Percentiles rank a stretch among this genome's conserved stretches.
These are phyloP conservation scores for Botrytis sinoallii DNA, from an alignment of 2,329 filamentous ascomycete genomes.

Conservation along the genomic window DNA sequence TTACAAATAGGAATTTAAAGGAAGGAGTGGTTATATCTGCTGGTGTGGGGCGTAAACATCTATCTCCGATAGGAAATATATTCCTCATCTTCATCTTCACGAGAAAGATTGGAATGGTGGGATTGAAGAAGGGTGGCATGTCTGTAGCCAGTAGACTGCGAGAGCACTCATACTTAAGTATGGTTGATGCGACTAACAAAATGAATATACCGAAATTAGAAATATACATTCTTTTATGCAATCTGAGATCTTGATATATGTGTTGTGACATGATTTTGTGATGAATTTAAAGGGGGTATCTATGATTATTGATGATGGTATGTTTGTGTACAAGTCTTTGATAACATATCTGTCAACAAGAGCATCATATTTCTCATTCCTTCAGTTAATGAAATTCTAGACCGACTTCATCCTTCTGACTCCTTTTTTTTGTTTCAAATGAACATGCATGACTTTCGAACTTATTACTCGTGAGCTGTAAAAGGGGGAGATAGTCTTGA, in stretches of 20 bases:
- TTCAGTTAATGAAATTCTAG: background rate
- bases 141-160: conserved; percentile 18
- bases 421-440: background rate
- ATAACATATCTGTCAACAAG: background rate
- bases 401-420: background rate
- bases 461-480: background rate
- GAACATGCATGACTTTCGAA: background rate
- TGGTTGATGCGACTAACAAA: conserved; percentile 21
- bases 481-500: background rate
- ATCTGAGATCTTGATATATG: background rate
- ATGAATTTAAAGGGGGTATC: background rate
- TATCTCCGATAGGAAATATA: conserved; percentile 6
- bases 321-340: background rate
- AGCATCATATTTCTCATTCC: too few relatives aligned
- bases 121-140: conserved; percentile 12
- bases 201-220: conserved; percentile 23
- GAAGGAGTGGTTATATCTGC: conserved; percentile 17
- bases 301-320: background rate
- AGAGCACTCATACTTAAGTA: conserved; percentile 20
- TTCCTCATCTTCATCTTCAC: conserved; percentile 12
- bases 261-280: background rate
- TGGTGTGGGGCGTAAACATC: conserved; percentile 16
- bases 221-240: conserved; percentile 18
- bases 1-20: conserved; percentile 13
- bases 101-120: background rate